Conservation (phyloP, 148 eudicot species). For the Rhododendron simsii region DNA sequence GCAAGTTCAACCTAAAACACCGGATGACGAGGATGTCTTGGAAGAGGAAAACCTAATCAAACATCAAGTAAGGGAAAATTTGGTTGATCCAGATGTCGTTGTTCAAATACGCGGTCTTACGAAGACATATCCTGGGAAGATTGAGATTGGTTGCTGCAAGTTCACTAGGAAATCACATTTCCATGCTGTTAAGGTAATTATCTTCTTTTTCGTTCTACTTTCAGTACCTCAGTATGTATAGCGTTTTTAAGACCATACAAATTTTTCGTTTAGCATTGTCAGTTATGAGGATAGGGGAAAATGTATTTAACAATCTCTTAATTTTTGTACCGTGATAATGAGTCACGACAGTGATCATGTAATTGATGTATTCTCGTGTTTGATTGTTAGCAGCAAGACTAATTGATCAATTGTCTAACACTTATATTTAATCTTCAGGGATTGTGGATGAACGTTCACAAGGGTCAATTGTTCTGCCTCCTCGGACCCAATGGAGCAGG, state of each 20-base stretch:
- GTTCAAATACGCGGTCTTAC: slow-evolving; percentile 79
- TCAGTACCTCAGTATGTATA: neutral
- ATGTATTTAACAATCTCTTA: neutral
- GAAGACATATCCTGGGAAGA: slow-evolving; percentile 65
- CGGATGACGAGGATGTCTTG: slow-evolving; percentile 84
- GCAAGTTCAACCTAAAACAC: slow-evolving; percentile 29
- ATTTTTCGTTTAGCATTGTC: neutral
- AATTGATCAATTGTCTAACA: no score
- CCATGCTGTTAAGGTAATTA: slow-evolving; percentile 70
- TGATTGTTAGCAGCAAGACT: neutral
- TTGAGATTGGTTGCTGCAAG: slow-evolving; percentile 53
- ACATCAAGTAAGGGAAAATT: slow-evolving; percentile 48
- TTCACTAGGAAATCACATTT: slow-evolving; percentile 64
- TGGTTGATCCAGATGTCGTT: slow-evolving; percentile 55
- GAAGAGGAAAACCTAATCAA: slow-evolving; percentile 73
- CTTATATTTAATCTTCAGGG: slow-evolving; percentile 30
- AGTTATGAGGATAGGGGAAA: neutral
- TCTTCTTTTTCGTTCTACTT: neutral
- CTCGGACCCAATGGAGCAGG: no score
- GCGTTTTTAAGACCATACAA: neutral
- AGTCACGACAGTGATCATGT: neutral
- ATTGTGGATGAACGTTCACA: no score
- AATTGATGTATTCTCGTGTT: neutral
- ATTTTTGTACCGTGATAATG: neutral
- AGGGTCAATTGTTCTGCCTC: no score